Percentiles rank a stretch among this genome's conserved stretches.
phyloP scores from a whole-genome alignment of 1,284 basidiomycete genomes.

The Ustilago vetiveriae region DNA sequence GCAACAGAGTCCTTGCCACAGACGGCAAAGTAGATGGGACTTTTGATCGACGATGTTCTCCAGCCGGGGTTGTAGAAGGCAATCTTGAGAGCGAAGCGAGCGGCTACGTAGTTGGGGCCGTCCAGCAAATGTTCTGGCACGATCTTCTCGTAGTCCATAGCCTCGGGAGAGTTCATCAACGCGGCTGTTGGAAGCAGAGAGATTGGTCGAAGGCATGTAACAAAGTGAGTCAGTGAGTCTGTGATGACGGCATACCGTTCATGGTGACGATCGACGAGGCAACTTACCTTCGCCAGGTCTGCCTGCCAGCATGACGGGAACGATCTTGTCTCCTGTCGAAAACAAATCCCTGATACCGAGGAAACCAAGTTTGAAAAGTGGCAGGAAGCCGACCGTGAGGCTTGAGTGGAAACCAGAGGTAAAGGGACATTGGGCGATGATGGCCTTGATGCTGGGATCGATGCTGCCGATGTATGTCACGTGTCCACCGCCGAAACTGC shows the following conservation, averaged over 20 bases:
- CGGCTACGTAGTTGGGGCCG: conserved; percentile 33
- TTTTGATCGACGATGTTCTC: conserved; percentile 33
- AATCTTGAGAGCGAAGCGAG: conserved; percentile 49
- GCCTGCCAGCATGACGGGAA: conserved; percentile 36
- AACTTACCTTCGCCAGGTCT: conserved; percentile 33
- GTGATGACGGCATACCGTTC: too few relatives aligned
- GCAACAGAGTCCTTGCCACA: conserved; percentile 59
- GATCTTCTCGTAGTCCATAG: conserved; percentile 5
- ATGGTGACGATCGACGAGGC: too few relatives aligned
- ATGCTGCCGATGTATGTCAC: conserved; percentile 48
- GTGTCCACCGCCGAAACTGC: conserved; percentile 58
- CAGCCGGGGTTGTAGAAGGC: conserved; percentile 51
- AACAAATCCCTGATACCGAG: conserved; percentile 43
- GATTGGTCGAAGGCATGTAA: background rate
- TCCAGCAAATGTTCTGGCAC: conserved; percentile 12
- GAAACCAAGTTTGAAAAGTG: conserved; percentile 22
- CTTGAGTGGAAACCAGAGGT: conserved; percentile 47
- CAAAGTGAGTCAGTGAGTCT: too few relatives aligned
- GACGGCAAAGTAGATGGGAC: conserved; percentile 58
- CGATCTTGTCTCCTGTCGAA: conserved; percentile 26
- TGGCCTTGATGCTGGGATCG: conserved; percentile 47
- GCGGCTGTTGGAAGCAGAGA: conserved; percentile 3
- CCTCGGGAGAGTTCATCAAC: conserved; percentile 53
- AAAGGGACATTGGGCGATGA: conserved; percentile 60
- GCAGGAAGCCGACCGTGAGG: conserved; percentile 16